These are phyloP conservation scores for Kwoniella newhampshirensis DNA, from an alignment of 768 basidiomycete species.

Conservation along the genomic window DNA sequence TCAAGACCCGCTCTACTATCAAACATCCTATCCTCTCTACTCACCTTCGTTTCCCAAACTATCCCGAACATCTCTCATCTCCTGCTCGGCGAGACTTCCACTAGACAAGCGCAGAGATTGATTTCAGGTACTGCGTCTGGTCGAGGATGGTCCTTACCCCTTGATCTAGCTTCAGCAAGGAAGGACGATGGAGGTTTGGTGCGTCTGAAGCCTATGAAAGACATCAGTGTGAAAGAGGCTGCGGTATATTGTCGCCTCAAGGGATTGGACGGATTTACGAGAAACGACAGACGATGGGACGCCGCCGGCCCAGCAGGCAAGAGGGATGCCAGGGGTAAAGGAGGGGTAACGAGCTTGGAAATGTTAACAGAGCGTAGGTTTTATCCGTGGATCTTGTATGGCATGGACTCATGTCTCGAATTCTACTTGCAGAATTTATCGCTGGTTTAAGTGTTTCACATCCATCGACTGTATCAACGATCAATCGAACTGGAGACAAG, in stretches of 20 bases:
- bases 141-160: conserved; percentile 46
- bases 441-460: conserved; percentile 45
- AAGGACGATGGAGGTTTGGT: conserved; percentile 11
- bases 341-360: conserved; percentile 42
- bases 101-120: conserved; percentile 47
- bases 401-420: not conserved
- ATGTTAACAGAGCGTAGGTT: conserved; percentile 49
- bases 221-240: conserved; percentile 45
- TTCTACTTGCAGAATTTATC: conserved; percentile 44
- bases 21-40: conserved; percentile 40
- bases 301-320: conserved; percentile 14
- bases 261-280: conserved; percentile 23
- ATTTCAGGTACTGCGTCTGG: conserved; percentile 47
- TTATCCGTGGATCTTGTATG: not conserved
- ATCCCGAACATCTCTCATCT: conserved; percentile 45
- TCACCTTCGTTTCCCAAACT: conserved; percentile 23
- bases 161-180: conserved; percentile 35
- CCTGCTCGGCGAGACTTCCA: conserved; percentile 48
- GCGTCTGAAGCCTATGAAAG: conserved; percentile 48
- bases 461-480: conserved; percentile 53
- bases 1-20: conserved; percentile 47
- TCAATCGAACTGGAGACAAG: conserved; percentile 51
- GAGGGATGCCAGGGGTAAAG: conserved; percentile 43
- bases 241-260: conserved; percentile 42
- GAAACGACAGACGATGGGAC: conserved; percentile 46